phyloP scores from a whole-genome alignment of 1,284 basidiomycete species.

The Ceratobasidium sp. region DNA sequence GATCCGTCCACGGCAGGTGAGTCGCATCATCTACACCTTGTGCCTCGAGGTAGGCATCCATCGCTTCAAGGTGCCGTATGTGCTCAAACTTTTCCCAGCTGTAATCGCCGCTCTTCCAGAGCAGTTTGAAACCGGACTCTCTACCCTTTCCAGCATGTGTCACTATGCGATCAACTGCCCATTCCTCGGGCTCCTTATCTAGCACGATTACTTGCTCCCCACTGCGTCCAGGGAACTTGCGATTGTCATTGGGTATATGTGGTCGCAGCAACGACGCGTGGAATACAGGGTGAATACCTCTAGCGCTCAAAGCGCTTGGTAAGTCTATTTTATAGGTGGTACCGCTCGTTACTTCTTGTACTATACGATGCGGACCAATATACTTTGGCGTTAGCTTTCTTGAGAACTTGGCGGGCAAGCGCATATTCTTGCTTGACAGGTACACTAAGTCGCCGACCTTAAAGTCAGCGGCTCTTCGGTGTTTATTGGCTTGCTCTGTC shows the following conservation, averaged over 20 bases:
- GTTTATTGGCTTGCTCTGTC: constrained; percentile 54
- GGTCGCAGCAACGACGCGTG: constrained; percentile 50
- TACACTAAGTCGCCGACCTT: constrained; percentile 52
- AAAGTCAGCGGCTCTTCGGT: constrained; percentile 23
- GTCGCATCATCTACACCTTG: constrained; percentile 29
- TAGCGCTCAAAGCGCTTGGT: constrained; percentile 50
- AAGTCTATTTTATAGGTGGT: constrained; percentile 55
- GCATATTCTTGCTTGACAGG: constrained; percentile 55
- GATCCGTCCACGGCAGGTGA: constrained; percentile 2
- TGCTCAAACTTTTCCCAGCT: constrained; percentile 55
- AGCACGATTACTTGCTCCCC: neutral
- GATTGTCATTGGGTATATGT: constrained; percentile 41
- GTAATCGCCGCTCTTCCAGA: constrained; percentile 57
- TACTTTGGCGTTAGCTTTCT: constrained; percentile 55
- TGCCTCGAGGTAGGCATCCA: constrained; percentile 53
- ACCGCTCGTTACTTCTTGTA: constrained; percentile 49
- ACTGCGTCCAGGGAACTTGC: constrained; percentile 32
- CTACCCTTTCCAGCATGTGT: constrained; percentile 54
- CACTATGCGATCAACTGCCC: constrained; percentile 56
- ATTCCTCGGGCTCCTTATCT: constrained; percentile 52
- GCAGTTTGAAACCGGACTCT: constrained; percentile 54
- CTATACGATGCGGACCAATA: constrained; percentile 56
- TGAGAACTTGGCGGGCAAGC: constrained; percentile 53
- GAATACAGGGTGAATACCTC: constrained; percentile 51
- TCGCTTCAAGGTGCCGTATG: constrained; percentile 50